These are phyloP conservation scores for Cladophialophora chaetospira DNA, from an alignment of 2,329 filamentous ascomycete genomes.

Conservation along the genomic window DNA sequence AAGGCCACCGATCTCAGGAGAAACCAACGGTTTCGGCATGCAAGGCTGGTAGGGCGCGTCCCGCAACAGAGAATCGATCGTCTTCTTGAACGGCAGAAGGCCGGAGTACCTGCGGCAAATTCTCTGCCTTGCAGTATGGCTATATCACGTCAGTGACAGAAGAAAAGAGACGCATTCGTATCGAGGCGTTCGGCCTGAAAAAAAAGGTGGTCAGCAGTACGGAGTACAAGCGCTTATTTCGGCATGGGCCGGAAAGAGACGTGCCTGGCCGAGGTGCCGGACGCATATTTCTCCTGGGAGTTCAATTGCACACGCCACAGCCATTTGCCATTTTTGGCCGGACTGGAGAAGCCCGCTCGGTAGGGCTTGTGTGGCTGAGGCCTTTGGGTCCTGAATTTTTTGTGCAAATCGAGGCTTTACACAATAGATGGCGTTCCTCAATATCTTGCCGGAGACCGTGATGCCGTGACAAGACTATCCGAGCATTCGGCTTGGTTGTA, in stretches of 20 bases:
- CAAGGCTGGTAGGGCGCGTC: too few relatives aligned
- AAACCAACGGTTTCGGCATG: too few relatives aligned
- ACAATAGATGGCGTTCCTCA: too few relatives aligned
- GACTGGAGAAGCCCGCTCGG: background rate
- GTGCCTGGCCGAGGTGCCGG: background rate
- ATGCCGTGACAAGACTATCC: too few relatives aligned
- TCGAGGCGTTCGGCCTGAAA: background rate
- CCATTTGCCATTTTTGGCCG: background rate
- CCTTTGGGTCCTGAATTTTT: background rate
- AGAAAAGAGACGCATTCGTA: background rate
- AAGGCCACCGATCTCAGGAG: too few relatives aligned
- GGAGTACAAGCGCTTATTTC: background rate
- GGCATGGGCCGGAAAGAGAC: background rate
- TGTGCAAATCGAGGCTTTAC: background rate
- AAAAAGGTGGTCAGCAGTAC: background rate
- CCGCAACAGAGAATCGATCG: background rate
- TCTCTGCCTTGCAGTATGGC: background rate
- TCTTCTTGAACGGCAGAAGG: background rate
- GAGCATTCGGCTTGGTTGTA: too few relatives aligned
- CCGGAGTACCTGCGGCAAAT: background rate
- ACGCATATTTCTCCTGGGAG: background rate
- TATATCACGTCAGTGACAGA: background rate
- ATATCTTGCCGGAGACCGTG: too few relatives aligned
- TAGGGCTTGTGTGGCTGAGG: too few relatives aligned
- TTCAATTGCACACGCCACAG: background rate